A percentile compares a stretch with the other conserved stretches of the same genome.
Evolutionary conservation across 148 eudicot genomes (phyloP).

Genomic region (Rhododendron ovatum): DNA sequence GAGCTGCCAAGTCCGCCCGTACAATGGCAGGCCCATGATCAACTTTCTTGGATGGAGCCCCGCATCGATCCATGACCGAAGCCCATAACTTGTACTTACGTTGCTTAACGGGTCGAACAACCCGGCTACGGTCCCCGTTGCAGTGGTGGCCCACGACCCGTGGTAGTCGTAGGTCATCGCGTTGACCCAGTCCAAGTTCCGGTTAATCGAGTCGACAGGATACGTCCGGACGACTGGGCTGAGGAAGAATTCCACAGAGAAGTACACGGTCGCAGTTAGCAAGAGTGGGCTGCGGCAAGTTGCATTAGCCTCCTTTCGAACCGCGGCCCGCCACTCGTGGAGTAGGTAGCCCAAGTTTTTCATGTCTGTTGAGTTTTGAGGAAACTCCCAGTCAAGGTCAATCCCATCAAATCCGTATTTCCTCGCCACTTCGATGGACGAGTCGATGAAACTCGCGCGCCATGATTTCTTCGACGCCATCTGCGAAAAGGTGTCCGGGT

Average conservation of each 20-base stretch:
- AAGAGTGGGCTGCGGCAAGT: conserved; percentile 26
- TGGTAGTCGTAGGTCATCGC: conserved; percentile 44
- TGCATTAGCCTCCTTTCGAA: conserved; percentile 25
- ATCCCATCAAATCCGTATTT: conserved; percentile 43
- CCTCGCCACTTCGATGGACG: conserved; percentile 38
- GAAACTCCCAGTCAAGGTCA: conserved; percentile 54
- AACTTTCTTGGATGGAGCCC: conserved; percentile 30
- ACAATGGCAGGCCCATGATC: conserved; percentile 56
- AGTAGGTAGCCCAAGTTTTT: conserved; percentile 21
- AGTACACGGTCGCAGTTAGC: conserved; percentile 44
- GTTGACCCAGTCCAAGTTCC: conserved; percentile 45
- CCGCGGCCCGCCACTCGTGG: conserved; percentile 42
- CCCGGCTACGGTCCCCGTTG: conserved; percentile 37
- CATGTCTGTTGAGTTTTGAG: conserved; percentile 34
- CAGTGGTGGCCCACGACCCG: conserved; percentile 33
- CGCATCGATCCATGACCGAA: conserved; percentile 38
- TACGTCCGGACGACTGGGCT: conserved; percentile 11
- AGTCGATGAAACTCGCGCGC: conserved; percentile 31
- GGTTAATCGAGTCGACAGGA: conserved; percentile 23
- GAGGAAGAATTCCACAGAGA: conserved; percentile 20
- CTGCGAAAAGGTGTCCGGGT: conserved; percentile 12
- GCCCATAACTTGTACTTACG: conserved; percentile 42
- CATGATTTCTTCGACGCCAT: conserved; percentile 15
- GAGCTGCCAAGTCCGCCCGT: conserved; percentile 48
- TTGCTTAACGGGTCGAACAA: conserved; percentile 33